A percentile compares a stretch with the other conserved stretches of the same genome.
These are phyloP conservation scores for Mortierella antarctica DNA, from an alignment of 192 early-diverging fungal species.

Conservation along the genomic window DNA sequence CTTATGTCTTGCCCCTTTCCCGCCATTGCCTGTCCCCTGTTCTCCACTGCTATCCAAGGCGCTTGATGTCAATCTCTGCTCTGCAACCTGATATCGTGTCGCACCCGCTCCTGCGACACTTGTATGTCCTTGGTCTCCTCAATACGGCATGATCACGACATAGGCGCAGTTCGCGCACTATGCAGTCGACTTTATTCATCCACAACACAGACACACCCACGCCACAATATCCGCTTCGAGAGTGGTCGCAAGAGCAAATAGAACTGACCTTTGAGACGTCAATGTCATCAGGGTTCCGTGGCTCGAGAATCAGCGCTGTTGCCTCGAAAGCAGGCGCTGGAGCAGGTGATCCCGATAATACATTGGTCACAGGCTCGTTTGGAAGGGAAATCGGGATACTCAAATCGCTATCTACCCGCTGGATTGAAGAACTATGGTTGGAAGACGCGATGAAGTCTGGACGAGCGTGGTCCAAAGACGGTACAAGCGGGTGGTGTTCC, in stretches of 20 bases:
- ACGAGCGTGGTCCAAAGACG: conserved; percentile 45
- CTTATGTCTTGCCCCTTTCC: background rate
- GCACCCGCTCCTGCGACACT: background rate
- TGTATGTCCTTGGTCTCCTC: background rate
- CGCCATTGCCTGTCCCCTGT: background rate
- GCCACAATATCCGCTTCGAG: conserved; percentile 5
- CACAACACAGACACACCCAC: background rate
- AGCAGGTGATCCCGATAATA: conserved; percentile 39
- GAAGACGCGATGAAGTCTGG: conserved; percentile 16
- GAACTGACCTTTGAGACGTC: conserved; percentile 54
- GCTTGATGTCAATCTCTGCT: too few relatives aligned
- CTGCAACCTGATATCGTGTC: too few relatives aligned
- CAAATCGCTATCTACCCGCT: conserved; percentile 50
- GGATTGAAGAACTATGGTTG: conserved; percentile 34
- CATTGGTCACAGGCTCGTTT: conserved; percentile 38
- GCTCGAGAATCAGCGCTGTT: conserved; percentile 30
- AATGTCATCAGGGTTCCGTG: conserved; percentile 40
- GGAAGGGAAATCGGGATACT: conserved; percentile 35
- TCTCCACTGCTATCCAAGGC: background rate
- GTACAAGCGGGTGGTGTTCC: conserved; percentile 43
- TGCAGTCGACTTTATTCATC: conserved; percentile 41
- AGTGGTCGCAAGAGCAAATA: conserved; percentile 16
- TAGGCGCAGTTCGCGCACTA: conserved; percentile 15
- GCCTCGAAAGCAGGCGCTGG: conserved; percentile 26
- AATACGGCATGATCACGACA: conserved; percentile 12